Base-by-base conservation (phyloP, 2,329 filamentous ascomycete species). In the Pseudopithomyces maydicus region DNA sequence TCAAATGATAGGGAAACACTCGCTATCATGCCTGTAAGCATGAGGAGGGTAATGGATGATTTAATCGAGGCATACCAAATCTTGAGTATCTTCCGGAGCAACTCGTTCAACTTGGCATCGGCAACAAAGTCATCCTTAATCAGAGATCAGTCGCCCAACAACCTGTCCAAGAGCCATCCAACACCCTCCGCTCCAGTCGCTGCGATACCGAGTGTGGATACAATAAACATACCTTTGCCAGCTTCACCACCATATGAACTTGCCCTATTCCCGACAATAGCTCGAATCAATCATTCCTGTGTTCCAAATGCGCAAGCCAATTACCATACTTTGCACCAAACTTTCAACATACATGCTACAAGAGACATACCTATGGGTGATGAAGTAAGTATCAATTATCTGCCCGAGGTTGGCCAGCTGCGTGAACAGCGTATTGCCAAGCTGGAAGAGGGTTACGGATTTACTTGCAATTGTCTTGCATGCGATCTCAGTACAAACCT, bases 351-450 rank as follows among this genome's bases (percentile, higher is more conserved):
- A 4, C 36, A 50, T 6, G 35, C 47, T 14, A 50, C 47, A 4
- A 50, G 23, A 32, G 23, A 50, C 10, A 50, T 50, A 17, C n/a
- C 15, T 10, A 35, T 22, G 2, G 47, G 47, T 8, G 47, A 50
- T 22, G 47, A 50, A 32, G 47, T 50, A 22, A 50, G 47, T 23
- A 50, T 50, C 22, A 51, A 43, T 17, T 51, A 51, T 23, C 48
- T 51, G 10, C 48, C 48, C n/a, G 48, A 51, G 38, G 23, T 42
- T 6, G 48, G 48, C 6, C 48, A 51, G 20, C 19, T 51, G 26
- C 48, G 38, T 11, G 48, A 19, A 2, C 48, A 42, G 14, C 48
- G 48, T 14, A 26, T 51, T 12, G n/a, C 38, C n/a, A 33, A 33
- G 38, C 35, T 51, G 2, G 36, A 51, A 43, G 48, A 42, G 15